Conservation (phyloP, 2,329 filamentous ascomycete species). For the Bipolaris cookei region DNA sequence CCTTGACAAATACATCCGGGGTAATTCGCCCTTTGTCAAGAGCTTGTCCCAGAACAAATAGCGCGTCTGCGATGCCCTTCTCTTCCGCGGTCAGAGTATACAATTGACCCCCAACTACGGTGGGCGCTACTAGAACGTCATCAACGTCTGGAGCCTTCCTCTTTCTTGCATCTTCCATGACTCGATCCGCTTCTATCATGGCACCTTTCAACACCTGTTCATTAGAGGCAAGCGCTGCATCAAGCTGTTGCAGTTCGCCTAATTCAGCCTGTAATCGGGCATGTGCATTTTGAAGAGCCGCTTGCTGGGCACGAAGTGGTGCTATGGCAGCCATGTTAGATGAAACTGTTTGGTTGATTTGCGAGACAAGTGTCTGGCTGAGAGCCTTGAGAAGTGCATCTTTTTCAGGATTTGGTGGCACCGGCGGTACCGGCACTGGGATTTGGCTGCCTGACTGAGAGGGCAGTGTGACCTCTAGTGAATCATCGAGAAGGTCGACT, state of each 20-base stretch:
- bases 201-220: constrained; percentile 78
- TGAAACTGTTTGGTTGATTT: constrained; percentile 70
- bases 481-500: constrained; percentile 66
- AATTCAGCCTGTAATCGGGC: constrained; percentile 76
- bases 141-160: constrained; percentile 80
- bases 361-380: constrained; percentile 70
- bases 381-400: constrained; percentile 82
- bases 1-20: constrained; percentile 77
- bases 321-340: constrained; percentile 77
- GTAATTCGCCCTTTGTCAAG: constrained; percentile 75
- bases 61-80: constrained; percentile 80
- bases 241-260: constrained; percentile 71
- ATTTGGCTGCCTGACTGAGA: constrained; percentile 55
- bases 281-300: constrained; percentile 75
- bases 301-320: constrained; percentile 78
- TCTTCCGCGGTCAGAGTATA: constrained; percentile 91
- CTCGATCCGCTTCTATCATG: constrained; percentile 76
- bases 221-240: constrained; percentile 75
- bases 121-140: constrained; percentile 90
- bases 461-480: constrained; percentile 65
- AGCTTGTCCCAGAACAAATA: constrained; percentile 79
- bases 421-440: constrained; percentile 74
- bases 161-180: constrained; percentile 74
- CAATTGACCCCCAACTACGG: constrained; percentile 88
- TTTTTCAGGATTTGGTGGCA: constrained; percentile 95